Conservation (phyloP, 2,329 filamentous ascomycete genomes). For the Exophiala alcalophila region DNA sequence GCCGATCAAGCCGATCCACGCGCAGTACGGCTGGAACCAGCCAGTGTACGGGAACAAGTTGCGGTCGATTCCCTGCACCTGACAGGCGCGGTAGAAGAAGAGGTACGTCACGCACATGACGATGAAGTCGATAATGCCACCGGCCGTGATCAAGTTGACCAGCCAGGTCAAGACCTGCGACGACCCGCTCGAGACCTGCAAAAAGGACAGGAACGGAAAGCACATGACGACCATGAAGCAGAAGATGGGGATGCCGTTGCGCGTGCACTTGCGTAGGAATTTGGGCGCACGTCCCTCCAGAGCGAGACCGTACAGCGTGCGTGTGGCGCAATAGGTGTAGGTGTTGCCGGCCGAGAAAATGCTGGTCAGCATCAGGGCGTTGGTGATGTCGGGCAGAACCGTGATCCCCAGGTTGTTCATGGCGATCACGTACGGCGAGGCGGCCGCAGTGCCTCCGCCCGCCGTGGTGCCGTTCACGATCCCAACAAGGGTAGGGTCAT, state of each 20-base stretch:
- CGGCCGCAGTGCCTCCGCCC: constrained; percentile 57
- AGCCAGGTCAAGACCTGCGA: constrained; percentile 54
- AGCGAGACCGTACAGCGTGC: constrained; percentile 62
- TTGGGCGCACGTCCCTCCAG: constrained; percentile 61
- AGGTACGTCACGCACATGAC: constrained; percentile 60
- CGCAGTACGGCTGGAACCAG: constrained; percentile 59
- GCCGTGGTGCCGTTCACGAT: constrained; percentile 45
- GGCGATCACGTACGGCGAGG: constrained; percentile 63
- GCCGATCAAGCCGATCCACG: constrained; percentile 39
- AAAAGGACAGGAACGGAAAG: constrained; percentile 53
- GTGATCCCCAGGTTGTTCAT: constrained; percentile 62
- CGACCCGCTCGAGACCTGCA: constrained; percentile 51
- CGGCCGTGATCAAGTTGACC: constrained; percentile 43
- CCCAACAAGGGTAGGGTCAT: constrained; percentile 57
- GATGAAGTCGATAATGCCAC: constrained; percentile 57
- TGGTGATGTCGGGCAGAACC: constrained; percentile 64
- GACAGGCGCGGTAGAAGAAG: constrained; percentile 55
- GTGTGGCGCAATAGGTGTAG: constrained; percentile 61
- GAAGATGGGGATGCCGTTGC: constrained; percentile 60
- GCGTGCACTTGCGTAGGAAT: constrained; percentile 56
- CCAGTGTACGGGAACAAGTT: constrained; percentile 56
- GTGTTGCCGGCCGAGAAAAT: constrained; percentile 58
- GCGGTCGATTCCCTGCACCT: constrained; percentile 54
- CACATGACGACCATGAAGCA: constrained; percentile 55
- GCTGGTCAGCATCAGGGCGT: constrained; percentile 55